Evolutionary conservation across 208 protist species (phyloP).

Genomic region (Trichomonas gallinae): DNA sequence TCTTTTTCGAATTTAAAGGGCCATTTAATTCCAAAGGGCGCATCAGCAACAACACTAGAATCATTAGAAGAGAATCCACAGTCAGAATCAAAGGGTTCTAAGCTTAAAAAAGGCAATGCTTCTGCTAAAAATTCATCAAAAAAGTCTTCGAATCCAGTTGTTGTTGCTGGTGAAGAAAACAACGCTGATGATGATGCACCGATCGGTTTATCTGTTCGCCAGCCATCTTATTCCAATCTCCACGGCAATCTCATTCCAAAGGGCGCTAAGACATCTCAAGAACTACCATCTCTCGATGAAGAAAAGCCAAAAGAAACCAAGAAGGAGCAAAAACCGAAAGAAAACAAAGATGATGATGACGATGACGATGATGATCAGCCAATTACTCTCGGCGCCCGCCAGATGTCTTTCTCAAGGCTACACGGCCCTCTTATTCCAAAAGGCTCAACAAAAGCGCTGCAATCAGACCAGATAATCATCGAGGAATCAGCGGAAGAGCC

Average conservation of each 20-base stretch:
- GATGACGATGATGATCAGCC: background rate
- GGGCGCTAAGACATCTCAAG: background rate
- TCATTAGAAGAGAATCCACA: background rate
- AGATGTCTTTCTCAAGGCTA: background rate
- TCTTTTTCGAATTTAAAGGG: background rate
- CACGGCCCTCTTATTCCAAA: background rate
- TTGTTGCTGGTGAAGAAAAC: background rate
- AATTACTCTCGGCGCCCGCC: background rate
- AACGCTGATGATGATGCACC: background rate
- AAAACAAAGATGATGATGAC: background rate
- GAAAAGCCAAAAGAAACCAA: background rate
- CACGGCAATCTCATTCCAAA: background rate
- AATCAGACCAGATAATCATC: background rate
- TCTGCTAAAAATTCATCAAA: background rate
- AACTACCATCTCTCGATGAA: background rate
- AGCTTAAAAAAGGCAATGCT: background rate
- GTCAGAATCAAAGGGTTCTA: background rate
- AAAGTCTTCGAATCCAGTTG: background rate
- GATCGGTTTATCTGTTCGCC: background rate
- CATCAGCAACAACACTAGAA: background rate
- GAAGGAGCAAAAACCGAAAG: background rate
- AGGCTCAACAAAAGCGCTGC: background rate
- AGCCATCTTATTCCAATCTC: background rate
- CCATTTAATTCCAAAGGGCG: background rate
- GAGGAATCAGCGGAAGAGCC: background rate